A percentile compares a stretch with the other conserved stretches of the same genome.
phyloP scores from a whole-genome alignment of 83 land plant genomes.

The Diphasiastrum complanatum region DNA sequence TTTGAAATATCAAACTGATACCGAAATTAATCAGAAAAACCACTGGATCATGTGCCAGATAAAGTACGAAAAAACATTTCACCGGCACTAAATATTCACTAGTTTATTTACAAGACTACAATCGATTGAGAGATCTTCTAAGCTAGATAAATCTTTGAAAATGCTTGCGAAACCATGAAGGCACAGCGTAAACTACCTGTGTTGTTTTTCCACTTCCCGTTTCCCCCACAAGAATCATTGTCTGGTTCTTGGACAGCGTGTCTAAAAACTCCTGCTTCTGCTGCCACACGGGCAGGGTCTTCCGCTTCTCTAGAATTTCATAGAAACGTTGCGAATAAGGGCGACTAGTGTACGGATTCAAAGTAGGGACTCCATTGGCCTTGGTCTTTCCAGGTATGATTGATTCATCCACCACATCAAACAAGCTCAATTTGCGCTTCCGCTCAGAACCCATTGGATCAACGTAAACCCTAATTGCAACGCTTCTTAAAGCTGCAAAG shows the following conservation, averaged over 20 bases:
- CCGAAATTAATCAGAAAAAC: no score
- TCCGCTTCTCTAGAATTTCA: constrained; percentile 89
- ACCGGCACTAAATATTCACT: no score
- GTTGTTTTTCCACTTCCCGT: constrained; percentile 96
- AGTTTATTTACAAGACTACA: neutral
- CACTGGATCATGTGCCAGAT: no score
- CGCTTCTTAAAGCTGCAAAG: no score
- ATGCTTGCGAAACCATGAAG: neutral
- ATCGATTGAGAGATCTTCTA: neutral
- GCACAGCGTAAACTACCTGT: constrained; percentile 45
- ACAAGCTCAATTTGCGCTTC: constrained; percentile 91
- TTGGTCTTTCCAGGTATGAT: constrained; percentile 39
- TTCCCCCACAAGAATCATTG: constrained; percentile 80
- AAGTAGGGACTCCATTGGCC: constrained; percentile 24
- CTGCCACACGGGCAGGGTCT: constrained; percentile 92
- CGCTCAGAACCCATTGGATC: constrained; percentile 81
- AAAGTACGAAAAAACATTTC: no score
- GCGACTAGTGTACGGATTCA: constrained; percentile 66
- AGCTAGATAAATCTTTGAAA: neutral
- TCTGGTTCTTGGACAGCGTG: constrained; percentile 57
- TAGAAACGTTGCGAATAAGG: constrained; percentile 73
- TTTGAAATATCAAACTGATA: no score
- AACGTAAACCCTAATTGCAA: no score
- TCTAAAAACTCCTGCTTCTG: constrained; percentile 83
- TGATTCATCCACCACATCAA: constrained; percentile 87